These are phyloP conservation scores for Abrus precatorius DNA, from an alignment of 306 rosid species.

Conservation along the genomic window DNA sequence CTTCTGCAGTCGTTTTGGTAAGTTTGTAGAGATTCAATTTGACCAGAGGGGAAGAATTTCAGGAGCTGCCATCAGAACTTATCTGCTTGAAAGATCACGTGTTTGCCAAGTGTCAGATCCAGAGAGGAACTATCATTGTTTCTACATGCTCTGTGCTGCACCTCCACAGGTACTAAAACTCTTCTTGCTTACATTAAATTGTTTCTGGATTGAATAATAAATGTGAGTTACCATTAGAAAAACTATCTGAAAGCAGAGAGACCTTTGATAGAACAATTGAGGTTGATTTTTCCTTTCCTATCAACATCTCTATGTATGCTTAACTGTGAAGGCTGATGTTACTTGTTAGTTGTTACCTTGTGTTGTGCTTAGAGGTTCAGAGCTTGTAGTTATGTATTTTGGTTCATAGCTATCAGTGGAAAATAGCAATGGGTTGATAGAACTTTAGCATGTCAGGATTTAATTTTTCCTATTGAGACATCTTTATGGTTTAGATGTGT, in stretches of 20 bases:
- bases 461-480: conserved; percentile 15
- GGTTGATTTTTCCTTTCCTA: neutral
- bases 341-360: neutral
- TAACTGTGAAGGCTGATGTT: neutral
- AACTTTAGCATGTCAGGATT: conserved; percentile 14
- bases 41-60: conserved; percentile 83
- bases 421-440: neutral
- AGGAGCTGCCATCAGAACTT: conserved; percentile 91
- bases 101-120: conserved; percentile 92
- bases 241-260: neutral
- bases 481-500: conserved; percentile 28
- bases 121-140: conserved; percentile 92
- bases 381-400: neutral
- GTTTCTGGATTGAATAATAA: conserved; percentile 31
- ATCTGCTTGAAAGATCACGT: conserved; percentile 90
- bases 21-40: conserved; percentile 93
- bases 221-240: conserved; percentile 24
- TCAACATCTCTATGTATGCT: neutral
- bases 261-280: neutral
- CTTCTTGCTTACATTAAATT: conserved; percentile 8
- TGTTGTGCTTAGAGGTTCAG: conserved; percentile 4
- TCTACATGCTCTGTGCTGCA: conserved; percentile 93
- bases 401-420: conserved; percentile 16
- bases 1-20: conserved; percentile 83
- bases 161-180: conserved; percentile 73